Evolutionary conservation across 116 monocot species (phyloP), one percentile per base, ranked within the genome.

Genomic region (Papilionanthe hybrid): DNA sequence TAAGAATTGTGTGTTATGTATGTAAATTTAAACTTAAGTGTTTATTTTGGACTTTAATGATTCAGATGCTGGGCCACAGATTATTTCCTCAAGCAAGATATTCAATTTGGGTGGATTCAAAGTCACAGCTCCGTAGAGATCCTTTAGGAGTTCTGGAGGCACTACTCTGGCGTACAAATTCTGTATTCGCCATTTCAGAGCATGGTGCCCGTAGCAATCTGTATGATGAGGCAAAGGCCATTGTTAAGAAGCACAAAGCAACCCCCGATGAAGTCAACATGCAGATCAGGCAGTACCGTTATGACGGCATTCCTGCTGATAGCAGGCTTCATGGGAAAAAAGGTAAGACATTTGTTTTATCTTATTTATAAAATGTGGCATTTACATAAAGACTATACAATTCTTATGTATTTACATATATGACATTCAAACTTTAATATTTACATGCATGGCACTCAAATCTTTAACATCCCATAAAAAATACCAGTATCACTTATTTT

Each of bases 31-130:
- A 45, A 45, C 0, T 45, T 11, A 49, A 49, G 12, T 49, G 50
- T 49, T 49, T 63, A 63, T 63, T 9, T 22, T 63, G 63, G n/a
- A 25, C 23, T 63, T 22, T 23, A 72, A 72, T 77, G 18, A 55
- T 78, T 72, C 86, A 95, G 99, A 89, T 99, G 93, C 82, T 99
- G 81, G 88, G 93, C 75, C 99, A 99, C 75, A 93, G 95, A 55
- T 93, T 99, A 75, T 99, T 99, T 79, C 99, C 95, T 78, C 71
- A 75, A 88, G 87, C 95, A 81, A 87, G 85, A 75, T 95, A 92
- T 85, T 95, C 99, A 49, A 95, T 95, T 69, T 95, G 95, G 99
- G 95, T 99, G 48, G 99, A 99, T 67, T 95, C 99, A 47, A 99
- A 99, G 69, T 99, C 95, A 42, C 95, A 99, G 71, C 89, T 99